A percentile compares a stretch with the other conserved stretches of the same genome.
Evolutionary conservation across 2,329 filamentous ascomycete genomes (phyloP).

Genomic region (Xylariaceae sp.): DNA sequence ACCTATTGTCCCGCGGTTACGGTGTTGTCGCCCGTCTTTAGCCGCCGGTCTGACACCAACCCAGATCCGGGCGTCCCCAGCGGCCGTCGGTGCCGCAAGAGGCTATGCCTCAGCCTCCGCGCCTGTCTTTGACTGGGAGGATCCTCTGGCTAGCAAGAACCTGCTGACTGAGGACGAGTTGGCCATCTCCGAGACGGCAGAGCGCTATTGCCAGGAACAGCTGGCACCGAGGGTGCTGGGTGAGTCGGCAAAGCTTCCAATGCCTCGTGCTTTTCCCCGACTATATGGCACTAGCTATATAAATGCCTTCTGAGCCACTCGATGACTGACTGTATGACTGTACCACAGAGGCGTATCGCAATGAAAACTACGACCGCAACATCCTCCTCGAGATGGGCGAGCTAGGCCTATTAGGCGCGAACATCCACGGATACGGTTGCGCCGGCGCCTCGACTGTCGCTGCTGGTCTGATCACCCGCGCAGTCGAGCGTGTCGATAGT

Average conservation of each 20-base stretch:
- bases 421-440: constrained; percentile 80
- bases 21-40: constrained; percentile 8
- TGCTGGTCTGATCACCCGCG: constrained; percentile 81
- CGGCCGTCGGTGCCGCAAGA: constrained; percentile 6
- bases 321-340: too few species aligned
- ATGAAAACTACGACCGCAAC: constrained; percentile 77
- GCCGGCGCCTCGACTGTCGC: constrained; percentile 83
- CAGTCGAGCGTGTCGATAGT: constrained; percentile 84
- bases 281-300: neutral
- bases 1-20: constrained; percentile 14
- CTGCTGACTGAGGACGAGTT: constrained; percentile 84
- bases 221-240: constrained; percentile 79
- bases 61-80: constrained; percentile 5
- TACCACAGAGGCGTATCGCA: constrained; percentile 46
- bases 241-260: too few species aligned
- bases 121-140: constrained; percentile 78
- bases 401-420: constrained; percentile 78
- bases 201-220: constrained; percentile 88
- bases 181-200: constrained; percentile 82
- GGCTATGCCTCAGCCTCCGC: constrained; percentile 21
- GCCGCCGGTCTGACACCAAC: constrained; percentile 8
- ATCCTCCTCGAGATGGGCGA: constrained; percentile 91
- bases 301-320: neutral
- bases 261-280: neutral
- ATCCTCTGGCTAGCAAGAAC: constrained; percentile 68